Conservation (phyloP, 306 rosid genomes). For the Lagenaria siceraria region DNA sequence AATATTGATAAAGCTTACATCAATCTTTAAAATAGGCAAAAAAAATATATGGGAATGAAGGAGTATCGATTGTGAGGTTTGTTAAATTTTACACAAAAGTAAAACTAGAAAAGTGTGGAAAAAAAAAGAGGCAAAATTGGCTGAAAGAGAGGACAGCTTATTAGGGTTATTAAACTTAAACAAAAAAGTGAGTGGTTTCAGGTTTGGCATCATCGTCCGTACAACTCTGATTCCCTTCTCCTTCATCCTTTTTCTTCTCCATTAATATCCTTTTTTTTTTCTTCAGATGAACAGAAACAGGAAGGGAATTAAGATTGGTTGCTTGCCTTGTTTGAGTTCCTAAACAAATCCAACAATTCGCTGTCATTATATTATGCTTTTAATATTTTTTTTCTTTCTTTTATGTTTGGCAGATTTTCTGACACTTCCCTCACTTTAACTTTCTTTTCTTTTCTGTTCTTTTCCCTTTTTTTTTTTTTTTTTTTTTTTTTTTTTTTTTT, state of each 20-base stretch:
- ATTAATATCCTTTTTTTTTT: too few species aligned
- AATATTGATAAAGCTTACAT: too few species aligned
- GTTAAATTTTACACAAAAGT: too few species aligned
- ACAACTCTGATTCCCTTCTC: background rate
- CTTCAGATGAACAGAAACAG: background rate
- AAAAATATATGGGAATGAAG: too few species aligned
- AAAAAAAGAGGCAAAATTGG: too few species aligned
- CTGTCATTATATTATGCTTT: slow-evolving; percentile 33
- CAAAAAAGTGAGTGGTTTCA: background rate
- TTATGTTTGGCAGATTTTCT: slow-evolving; percentile 15
- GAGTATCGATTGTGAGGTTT: too few species aligned
- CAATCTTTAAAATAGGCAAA: too few species aligned
- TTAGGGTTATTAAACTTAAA: too few species aligned
- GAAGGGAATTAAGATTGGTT: slow-evolving; percentile 6
- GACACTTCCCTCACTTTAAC: slow-evolving; percentile 21
- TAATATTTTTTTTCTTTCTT: slow-evolving; percentile 8
- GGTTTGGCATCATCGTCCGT: background rate
- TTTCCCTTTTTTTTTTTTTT: background rate
- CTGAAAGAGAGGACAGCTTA: too few species aligned
- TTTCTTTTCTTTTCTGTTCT: background rate
- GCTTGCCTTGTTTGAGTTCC: background rate
- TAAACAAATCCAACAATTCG: slow-evolving; percentile 26
- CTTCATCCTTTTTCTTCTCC: too few species aligned
- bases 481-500: too few species aligned
- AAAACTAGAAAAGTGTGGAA: too few species aligned